Evolutionary conservation across 2,329 filamentous ascomycete genomes (phyloP).

Genomic region (Albophoma yamanashiensis): DNA sequence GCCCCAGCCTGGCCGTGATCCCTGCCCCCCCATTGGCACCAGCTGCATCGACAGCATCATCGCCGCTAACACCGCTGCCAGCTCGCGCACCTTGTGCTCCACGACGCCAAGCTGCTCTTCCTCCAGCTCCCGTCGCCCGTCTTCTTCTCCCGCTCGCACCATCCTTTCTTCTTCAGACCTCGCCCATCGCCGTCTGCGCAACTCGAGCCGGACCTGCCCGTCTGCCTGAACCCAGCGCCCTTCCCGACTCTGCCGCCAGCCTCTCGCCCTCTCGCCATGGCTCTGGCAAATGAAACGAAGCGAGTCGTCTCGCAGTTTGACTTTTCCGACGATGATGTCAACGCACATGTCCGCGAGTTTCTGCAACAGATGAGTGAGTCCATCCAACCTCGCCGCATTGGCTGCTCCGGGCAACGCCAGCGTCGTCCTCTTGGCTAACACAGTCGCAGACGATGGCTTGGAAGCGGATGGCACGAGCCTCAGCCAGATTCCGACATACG

Average conservation of each 20-base stretch:
- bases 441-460: slow-evolving; percentile 62
- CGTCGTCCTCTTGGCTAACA: neutral
- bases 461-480: slow-evolving; percentile 67
- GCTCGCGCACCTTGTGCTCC: slow-evolving; percentile 42
- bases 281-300: slow-evolving; percentile 60
- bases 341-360: slow-evolving; percentile 75
- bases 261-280: slow-evolving; percentile 49
- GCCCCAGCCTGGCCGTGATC: slow-evolving; percentile 1
- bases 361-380: slow-evolving; percentile 66
- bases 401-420: neutral
- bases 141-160: slow-evolving; percentile 11
- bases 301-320: slow-evolving; percentile 79
- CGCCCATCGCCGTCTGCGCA: slow-evolving; percentile 18
- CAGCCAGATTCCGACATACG: slow-evolving; percentile 95
- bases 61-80: slow-evolving; percentile 15
- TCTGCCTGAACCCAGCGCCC: slow-evolving; percentile 43
- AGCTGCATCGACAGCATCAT: neutral
- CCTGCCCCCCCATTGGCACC: slow-evolving; percentile 2
- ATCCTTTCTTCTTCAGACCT: slow-evolving; percentile 17
- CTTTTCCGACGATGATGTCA: slow-evolving; percentile 67
- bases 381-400: neutral
- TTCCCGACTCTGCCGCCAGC: slow-evolving; percentile 44
- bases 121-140: slow-evolving; percentile 11
- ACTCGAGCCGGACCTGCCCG: slow-evolving; percentile 26
- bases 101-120: slow-evolving; percentile 33